A percentile compares a stretch with the other conserved stretches of the same genome.
phyloP scores from a whole-genome alignment of 176 grass and related monocot genomes.

The Thinopyrum elongatum region DNA sequence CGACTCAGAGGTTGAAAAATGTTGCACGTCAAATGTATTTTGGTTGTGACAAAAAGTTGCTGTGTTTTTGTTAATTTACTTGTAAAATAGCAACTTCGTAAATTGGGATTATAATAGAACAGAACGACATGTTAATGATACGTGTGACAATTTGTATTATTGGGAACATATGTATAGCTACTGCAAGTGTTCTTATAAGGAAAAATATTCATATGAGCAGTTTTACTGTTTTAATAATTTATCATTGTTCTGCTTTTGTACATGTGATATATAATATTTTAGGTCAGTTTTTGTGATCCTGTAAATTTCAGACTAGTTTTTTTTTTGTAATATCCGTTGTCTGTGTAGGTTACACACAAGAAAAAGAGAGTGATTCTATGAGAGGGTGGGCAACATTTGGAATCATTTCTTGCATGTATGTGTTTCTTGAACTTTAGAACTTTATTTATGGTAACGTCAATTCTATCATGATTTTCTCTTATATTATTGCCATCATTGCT shows the following conservation, averaged over 20 bases:
- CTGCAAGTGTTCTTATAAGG: not conserved
- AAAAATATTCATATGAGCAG: not conserved
- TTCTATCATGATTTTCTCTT: constrained; percentile 29
- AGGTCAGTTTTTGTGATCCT: not conserved
- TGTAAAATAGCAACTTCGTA: constrained; percentile 3
- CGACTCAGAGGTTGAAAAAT: not conserved
- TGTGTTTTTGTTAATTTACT: constrained; percentile 3
- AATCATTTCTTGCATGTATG: constrained; percentile 84
- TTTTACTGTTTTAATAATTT: not conserved
- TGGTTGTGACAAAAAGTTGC: constrained; percentile 14
- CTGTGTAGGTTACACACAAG: constrained; percentile 62
- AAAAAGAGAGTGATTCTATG: constrained; percentile 46
- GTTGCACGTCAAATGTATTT: not conserved
- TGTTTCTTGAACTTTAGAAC: constrained; percentile 21
- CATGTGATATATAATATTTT: not conserved
- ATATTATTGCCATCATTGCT: constrained; percentile 13
- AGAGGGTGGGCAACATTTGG: constrained; percentile 87
- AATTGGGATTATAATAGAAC: not conserved
- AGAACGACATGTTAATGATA: not conserved
- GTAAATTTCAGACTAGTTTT: not conserved
- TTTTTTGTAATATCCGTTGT: constrained; percentile 2
- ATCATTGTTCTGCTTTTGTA: constrained; percentile 4
- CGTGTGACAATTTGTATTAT: not conserved
- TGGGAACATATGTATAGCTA: not conserved
- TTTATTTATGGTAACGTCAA: not conserved